Base-by-base conservation (phyloP, 306 rosid genomes). In the Vigna trinervia region DNA sequence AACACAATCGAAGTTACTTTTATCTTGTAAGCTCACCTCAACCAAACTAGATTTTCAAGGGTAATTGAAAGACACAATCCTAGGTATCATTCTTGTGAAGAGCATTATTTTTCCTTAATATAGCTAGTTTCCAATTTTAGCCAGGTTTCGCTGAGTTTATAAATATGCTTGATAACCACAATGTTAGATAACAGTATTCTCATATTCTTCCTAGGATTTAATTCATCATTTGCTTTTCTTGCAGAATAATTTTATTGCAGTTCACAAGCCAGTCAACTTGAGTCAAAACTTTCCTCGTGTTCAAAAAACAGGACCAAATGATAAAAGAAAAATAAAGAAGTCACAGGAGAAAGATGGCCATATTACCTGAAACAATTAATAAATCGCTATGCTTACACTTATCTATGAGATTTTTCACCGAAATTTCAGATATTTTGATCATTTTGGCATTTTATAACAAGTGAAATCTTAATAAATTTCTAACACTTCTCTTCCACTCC, bases 371-470 rank as follows among this genome's bases (percentile, higher is more conserved):
- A 51, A 74, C 23, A 66, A 7, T 5, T 26, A 80, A 69, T 14
- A 56, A 30, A 58, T 14, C 56, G 30, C 23, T 26, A 47, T 57
- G 56, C 58, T 73, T 65, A 43, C 43, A 47, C 71, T 22, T 10
- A 80, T 5, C 28, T 46, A 1, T 6, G 50, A 45, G 50, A 45
- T 12, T 45, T 12, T 45, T 45, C 5, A 3, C 14, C 5, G 5
- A 45, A 10, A 30, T 64, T 71, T 38, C 30, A 64, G 52, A 54
- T 43, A 36, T 34, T 70, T 70, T 38, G 26, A 61, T 79, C 47
- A 62, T 72, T 26, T 52, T 4, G 39, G 19, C 59, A 63, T 71
- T 48, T 80, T 53, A 63, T 28, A 52, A 63, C 45, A 73, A 52
- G 58, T 10, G 5, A 45, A 65, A 66, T 63, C 79, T 63, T 6